Evolutionary conservation across 1,284 basidiomycete species (phyloP).

Genomic region (Lentinus polychrous): DNA sequence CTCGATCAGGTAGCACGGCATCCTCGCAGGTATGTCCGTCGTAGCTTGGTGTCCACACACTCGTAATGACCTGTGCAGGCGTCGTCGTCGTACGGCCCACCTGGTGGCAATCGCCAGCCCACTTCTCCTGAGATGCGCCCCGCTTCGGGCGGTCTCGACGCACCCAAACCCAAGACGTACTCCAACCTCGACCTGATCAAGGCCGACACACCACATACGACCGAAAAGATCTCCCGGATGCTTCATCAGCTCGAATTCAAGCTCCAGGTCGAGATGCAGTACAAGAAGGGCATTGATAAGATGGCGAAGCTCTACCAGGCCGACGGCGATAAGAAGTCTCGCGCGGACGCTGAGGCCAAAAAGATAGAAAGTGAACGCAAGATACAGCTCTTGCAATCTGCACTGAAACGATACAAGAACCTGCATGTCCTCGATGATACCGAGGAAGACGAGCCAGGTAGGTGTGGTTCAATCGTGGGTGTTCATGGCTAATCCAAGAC

Average conservation of each 20-base stretch:
- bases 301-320: conserved; percentile 94
- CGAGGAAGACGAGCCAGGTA: conserved; percentile 62
- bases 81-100: conserved; percentile 30
- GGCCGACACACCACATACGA: conserved; percentile 94
- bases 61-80: conserved; percentile 9
- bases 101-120: conserved; percentile 27
- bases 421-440: conserved; percentile 90
- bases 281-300: conserved; percentile 98
- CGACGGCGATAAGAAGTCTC: conserved; percentile 92
- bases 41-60: conserved; percentile 21
- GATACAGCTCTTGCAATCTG: conserved; percentile 87
- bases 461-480: conserved; percentile 12
- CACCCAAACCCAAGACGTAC: conserved; percentile 54
- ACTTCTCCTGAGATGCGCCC: conserved; percentile 36
- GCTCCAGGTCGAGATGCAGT: conserved; percentile 96
- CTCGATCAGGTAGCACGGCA: conserved; percentile 34
- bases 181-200: conserved; percentile 91
- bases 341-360: conserved; percentile 90
- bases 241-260: conserved; percentile 99
- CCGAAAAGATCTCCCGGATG: conserved; percentile 97
- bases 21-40: conserved; percentile 14
- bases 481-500: not conserved
- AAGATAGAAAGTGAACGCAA: conserved; percentile 93
- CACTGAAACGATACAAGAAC: conserved; percentile 95
- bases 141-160: conserved; percentile 22